Base-by-base conservation (phyloP, 2,329 filamentous ascomycete genomes). In the Aspergillus jensenii region DNA sequence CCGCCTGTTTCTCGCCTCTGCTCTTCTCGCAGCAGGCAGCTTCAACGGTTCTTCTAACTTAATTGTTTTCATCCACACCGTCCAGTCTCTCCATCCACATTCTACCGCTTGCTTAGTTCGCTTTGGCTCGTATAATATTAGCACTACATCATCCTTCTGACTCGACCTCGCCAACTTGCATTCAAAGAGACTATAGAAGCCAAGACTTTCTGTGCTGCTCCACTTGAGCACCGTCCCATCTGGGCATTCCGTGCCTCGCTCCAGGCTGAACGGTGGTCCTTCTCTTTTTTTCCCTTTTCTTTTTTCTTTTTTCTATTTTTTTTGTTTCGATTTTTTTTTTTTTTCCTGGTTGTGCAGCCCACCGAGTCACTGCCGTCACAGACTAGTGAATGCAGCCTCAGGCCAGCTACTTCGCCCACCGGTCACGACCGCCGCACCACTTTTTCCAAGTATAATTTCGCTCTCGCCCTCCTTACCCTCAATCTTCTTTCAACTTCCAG, bases 141-240 rank as follows among this genome's bases (percentile, higher is more conserved):
- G 12, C 35, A 37, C 35, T 9, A 37, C 35, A 37, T 37, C 35
- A 14, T 37, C 15, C 41, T 47, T 55, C 51, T n/a, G 43, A 55
- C 52, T 47, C 52, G 14, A 47, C 31, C 48, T 52, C 33, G 23
- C 52, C 45, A 6, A 31, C 47, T 45, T 46, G 45, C 51, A 58
- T 52, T 57, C 19, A 57, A 47, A 55, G 25, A 35, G 51, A 50
- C 56, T 61, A 49, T 54, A 52, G 45, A 51, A 51, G 49, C 53
- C 56, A 52, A 59, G 50, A 55, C 60, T 55, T 64, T 66, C 60
- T 64, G 60, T 59, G 51, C 59, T 61, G 58, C 54, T 57, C 56
- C 54, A 61, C 55, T 59, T 56, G 60, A 55, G 41, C 55, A 64
- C 52, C 55, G 64, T 66, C 65, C 62, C 63, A 58, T 63, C 59